A percentile compares a stretch with the other conserved stretches of the same genome.
phyloP scores from a whole-genome alignment of 352 stramenopile species.

The Phytophthora citrophthora region DNA sequence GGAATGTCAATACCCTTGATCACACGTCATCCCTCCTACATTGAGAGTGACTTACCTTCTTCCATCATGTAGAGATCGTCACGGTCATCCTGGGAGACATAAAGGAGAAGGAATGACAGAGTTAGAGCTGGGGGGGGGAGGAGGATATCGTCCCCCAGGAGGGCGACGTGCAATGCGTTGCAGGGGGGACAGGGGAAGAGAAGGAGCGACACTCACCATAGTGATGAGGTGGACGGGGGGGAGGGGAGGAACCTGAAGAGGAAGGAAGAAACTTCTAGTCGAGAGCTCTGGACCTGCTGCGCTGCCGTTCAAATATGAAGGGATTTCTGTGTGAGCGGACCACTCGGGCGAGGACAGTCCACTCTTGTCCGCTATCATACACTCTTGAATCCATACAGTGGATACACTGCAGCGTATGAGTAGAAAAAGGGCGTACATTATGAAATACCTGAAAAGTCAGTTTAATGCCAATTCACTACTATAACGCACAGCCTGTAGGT shows the following conservation, averaged over 20 bases:
- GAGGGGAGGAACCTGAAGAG: neutral
- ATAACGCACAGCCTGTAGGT: neutral
- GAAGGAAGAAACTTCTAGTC: neutral
- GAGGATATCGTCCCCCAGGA: neutral
- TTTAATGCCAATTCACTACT: conserved; percentile 2
- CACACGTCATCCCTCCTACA: neutral
- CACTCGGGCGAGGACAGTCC: conserved; percentile 14
- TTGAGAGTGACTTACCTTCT: conserved; percentile 35
- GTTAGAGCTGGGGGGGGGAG: conserved; percentile 13
- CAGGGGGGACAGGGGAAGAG: neutral
- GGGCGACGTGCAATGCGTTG: neutral
- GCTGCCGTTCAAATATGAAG: conserved; percentile 41
- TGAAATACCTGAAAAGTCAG: conserved; percentile 4
- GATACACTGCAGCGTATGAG: neutral
- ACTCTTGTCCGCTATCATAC: conserved; percentile 22
- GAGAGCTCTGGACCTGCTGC: conserved; percentile 17
- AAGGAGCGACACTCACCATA: conserved; percentile 20
- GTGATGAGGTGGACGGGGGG: conserved; percentile 9
- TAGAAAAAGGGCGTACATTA: conserved; percentile 11
- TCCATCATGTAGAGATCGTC: conserved; percentile 54
- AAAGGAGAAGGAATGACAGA: neutral
- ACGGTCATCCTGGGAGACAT: conserved; percentile 43
- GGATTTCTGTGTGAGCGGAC: conserved; percentile 21
- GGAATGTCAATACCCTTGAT: neutral
- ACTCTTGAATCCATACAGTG: conserved; percentile 28